Evolutionary conservation across 179 eudicot species (phyloP).

Genomic region (Drosera spatulata): DNA sequence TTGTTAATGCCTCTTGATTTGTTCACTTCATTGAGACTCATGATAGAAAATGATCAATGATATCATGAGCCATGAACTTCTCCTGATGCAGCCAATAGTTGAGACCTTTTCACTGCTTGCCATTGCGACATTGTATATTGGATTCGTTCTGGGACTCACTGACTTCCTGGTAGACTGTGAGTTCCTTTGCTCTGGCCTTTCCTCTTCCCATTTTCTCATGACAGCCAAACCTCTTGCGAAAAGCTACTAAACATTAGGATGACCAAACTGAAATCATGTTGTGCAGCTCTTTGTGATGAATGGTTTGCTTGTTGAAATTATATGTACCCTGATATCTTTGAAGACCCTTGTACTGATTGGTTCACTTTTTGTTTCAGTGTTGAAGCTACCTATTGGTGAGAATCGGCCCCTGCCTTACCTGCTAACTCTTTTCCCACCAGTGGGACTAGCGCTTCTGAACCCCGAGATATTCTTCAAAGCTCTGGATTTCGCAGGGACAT

Average conservation of each 20-base stretch:
- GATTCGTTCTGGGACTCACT: conserved; percentile 82
- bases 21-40: too few relatives aligned
- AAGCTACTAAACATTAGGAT: too few relatives aligned
- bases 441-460: conserved; percentile 55
- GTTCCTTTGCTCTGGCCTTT: conserved; percentile 9
- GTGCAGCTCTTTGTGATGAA: too few relatives aligned
- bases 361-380: conserved; percentile 38
- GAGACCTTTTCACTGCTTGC: conserved; percentile 87
- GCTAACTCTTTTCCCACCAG: conserved; percentile 84
- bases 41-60: too few relatives aligned
- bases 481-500: conserved; percentile 94
- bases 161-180: conserved; percentile 95
- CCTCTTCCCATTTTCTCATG: neutral
- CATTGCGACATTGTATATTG: conserved; percentile 84
- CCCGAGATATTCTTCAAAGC: conserved; percentile 98
- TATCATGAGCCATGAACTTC: too few relatives aligned
- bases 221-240: too few relatives aligned
- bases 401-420: conserved; percentile 66
- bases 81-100: conserved; percentile 47
- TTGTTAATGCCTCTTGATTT: neutral
- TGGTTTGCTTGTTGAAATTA: too few relatives aligned
- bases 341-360: too few relatives aligned
- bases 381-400: conserved; percentile 67
- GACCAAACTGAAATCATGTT: too few relatives aligned
- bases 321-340: too few relatives aligned